These are phyloP conservation scores for Patellifolia procumbens DNA, from an alignment of 179 eudicot species.

Conservation along the genomic window DNA sequence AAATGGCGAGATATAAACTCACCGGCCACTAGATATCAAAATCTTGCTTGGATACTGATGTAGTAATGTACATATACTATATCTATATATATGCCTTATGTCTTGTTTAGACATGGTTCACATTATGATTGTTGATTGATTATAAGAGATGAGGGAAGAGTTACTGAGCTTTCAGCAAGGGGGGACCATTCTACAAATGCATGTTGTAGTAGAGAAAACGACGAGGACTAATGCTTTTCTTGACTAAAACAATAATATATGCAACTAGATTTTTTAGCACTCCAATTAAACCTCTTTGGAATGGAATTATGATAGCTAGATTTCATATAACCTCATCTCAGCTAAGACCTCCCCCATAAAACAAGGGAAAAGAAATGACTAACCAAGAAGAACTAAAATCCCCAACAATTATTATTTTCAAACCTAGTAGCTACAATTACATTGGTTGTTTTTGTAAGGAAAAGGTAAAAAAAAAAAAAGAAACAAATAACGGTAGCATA, in stretches of 20 bases:
- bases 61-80: too few species aligned
- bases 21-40: too few species aligned
- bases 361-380: background rate
- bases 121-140: conserved; percentile 23
- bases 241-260: conserved; percentile 8
- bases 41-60: too few species aligned
- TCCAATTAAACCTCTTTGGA: conserved; percentile 19
- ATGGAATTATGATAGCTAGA: conserved; percentile 5
- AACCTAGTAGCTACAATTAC: too few species aligned
- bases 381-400: too few species aligned
- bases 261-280: conserved; percentile 7
- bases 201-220: conserved; percentile 29
- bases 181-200: conserved; percentile 38
- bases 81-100: background rate
- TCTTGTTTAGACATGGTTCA: conserved; percentile 19
- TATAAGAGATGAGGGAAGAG: conserved; percentile 16
- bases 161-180: conserved; percentile 18
- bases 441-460: too few species aligned
- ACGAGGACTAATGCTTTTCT: conserved; percentile 29
- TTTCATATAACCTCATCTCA: background rate
- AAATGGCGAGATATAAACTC: too few species aligned
- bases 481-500: too few species aligned
- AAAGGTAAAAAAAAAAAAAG: too few species aligned
- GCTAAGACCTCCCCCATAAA: background rate
- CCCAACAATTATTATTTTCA: too few species aligned